Conservation (phyloP, 345 rosid species). For the Noccaea caerulescens region DNA sequence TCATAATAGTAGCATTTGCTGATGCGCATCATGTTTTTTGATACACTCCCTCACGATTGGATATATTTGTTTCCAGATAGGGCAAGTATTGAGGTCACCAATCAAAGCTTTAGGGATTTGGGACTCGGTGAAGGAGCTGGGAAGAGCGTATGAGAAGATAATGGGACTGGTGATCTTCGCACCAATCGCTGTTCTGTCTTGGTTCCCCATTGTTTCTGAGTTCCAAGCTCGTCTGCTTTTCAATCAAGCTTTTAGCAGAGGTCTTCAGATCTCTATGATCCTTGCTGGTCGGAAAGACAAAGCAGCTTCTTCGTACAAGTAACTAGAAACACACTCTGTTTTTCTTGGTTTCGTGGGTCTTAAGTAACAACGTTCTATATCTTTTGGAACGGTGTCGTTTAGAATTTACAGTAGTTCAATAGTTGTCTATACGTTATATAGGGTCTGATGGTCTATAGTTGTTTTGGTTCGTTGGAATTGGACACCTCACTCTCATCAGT, state of each 20-base stretch:
- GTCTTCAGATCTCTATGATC: slow-evolving; percentile 90
- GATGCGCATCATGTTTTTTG: background rate
- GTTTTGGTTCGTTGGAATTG: slow-evolving; percentile 18
- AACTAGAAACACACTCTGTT: background rate
- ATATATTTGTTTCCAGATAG: slow-evolving; percentile 49
- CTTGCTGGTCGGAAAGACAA: slow-evolving; percentile 70
- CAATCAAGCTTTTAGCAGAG: slow-evolving; percentile 96
- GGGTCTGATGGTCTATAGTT: background rate
- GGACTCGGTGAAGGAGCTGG: slow-evolving; percentile 86
- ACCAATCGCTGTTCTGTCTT: slow-evolving; percentile 74
- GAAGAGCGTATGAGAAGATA: slow-evolving; percentile 77
- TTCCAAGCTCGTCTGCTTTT: slow-evolving; percentile 85
- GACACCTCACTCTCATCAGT: slow-evolving; percentile 29
- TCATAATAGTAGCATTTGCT: background rate
- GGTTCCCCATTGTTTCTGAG: slow-evolving; percentile 85
- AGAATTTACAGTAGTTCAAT: background rate
- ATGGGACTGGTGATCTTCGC: slow-evolving; percentile 74
- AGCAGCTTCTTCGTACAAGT: slow-evolving; percentile 40
- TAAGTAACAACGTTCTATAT: background rate
- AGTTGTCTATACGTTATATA: slow-evolving; percentile 27
- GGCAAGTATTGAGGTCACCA: slow-evolving; percentile 64
- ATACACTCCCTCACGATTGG: background rate
- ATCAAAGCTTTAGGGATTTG: slow-evolving; percentile 61
- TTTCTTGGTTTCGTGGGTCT: slow-evolving; percentile 6
- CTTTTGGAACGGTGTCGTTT: background rate